Evolutionary conservation across 129 eudicot genomes (phyloP).

Genomic region (sunflower (Helianthus annuus)): DNA sequence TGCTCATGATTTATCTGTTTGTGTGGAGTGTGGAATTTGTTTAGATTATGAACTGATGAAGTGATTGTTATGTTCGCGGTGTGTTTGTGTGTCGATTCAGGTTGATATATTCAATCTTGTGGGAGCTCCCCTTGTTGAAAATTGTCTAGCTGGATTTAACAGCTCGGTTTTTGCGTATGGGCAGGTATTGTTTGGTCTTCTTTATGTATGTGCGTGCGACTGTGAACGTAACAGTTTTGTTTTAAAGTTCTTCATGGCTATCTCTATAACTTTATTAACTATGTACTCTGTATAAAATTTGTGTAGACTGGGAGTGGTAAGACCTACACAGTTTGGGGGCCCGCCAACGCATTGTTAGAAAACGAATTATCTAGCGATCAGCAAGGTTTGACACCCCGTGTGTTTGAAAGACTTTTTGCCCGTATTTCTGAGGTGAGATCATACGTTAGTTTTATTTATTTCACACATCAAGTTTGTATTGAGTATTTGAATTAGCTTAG

Average conservation of each 20-base stretch:
- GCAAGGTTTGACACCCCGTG: conserved; percentile 95
- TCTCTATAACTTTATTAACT: not conserved
- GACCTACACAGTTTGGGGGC: conserved; percentile 97
- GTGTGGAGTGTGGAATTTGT: not conserved
- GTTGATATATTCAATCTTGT: conserved; percentile 78
- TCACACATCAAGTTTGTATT: not conserved
- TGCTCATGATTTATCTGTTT: not conserved
- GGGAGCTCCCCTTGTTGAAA: conserved; percentile 95
- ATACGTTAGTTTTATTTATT: not conserved
- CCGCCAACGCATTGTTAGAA: conserved; percentile 72
- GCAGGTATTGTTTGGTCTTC: conserved; percentile 57
- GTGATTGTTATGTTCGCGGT: not conserved
- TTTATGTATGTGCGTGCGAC: not conserved
- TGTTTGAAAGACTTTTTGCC: conserved; percentile 70
- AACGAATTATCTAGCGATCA: conserved; percentile 57
- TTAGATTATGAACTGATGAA: not conserved
- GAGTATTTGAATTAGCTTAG: not conserved
- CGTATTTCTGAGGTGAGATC: conserved; percentile 75
- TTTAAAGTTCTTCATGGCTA: conserved; percentile 6
- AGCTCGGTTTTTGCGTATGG: conserved; percentile 99
- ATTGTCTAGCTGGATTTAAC: conserved; percentile 93
- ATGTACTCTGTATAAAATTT: conserved; percentile 40
- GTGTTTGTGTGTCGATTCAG: conserved; percentile 39
- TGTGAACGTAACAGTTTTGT: conserved; percentile 1
- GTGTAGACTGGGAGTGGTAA: conserved; percentile 96